These are phyloP conservation scores for Durio zibethinus DNA, from an alignment of 345 rosid genomes.

Conservation along the genomic window DNA sequence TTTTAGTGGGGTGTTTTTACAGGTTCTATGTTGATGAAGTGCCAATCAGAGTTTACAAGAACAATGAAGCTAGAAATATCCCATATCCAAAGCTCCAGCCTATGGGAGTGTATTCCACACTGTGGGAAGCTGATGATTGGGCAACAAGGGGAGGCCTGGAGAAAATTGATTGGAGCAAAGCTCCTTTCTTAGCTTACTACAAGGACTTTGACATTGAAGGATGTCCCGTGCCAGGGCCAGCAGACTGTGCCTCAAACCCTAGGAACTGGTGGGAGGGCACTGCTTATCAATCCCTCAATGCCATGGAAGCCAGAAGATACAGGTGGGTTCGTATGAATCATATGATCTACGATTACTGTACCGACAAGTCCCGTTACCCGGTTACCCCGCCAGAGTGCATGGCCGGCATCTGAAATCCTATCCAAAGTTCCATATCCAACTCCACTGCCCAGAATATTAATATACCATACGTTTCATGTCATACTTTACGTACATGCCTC, in stretches of 20 bases:
- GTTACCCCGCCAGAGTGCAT: slow-evolving; percentile 74
- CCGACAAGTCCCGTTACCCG: slow-evolving; percentile 72
- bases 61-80: slow-evolving; percentile 59
- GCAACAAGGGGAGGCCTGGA: slow-evolving; percentile 96
- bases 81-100: slow-evolving; percentile 74
- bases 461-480: slow-evolving; percentile 2
- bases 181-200: slow-evolving; percentile 82
- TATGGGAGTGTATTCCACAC: slow-evolving; percentile 83
- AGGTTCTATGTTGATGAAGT: slow-evolving; percentile 77
- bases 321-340: slow-evolving; percentile 91
- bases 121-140: slow-evolving; percentile 99
- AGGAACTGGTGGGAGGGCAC: slow-evolving; percentile 83
- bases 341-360: slow-evolving; percentile 89
- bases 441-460: slow-evolving; percentile 6
- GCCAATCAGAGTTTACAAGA: slow-evolving; percentile 90
- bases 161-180: slow-evolving; percentile 87
- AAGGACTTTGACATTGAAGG: slow-evolving; percentile 88
- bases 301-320: slow-evolving; percentile 68
- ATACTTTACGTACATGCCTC: slow-evolving; percentile 12
- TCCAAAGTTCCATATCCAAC: neutral
- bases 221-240: slow-evolving; percentile 80
- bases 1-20: neutral
- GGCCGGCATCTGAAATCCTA: slow-evolving; percentile 50
- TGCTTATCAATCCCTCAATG: slow-evolving; percentile 54
- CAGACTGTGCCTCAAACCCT: slow-evolving; percentile 55